Conservation (phyloP, 257 asterid species). For the Craterostigma plantagineum region DNA sequence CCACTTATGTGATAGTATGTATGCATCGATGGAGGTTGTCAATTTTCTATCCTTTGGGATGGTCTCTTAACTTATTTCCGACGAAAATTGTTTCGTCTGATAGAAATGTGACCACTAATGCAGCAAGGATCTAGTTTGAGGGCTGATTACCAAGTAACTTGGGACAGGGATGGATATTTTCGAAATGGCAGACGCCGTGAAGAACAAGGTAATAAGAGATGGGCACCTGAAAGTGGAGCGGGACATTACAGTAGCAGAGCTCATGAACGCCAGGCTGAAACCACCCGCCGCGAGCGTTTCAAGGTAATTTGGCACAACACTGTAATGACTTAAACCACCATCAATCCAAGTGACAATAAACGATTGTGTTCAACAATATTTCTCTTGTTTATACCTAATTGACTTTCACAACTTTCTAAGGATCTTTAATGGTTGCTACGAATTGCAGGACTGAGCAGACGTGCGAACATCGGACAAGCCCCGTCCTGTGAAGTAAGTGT, state of each 20-base stretch:
- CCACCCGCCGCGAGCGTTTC: constrained; percentile 50
- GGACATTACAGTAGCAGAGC: constrained; percentile 26
- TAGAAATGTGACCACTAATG: constrained; percentile 14
- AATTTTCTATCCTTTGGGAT: no score
- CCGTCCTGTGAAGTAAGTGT: constrained; percentile 1
- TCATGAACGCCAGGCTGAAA: constrained; percentile 22
- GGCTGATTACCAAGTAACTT: constrained; percentile 74
- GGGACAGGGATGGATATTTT: constrained; percentile 72
- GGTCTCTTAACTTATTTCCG: no score
- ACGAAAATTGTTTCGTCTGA: no score
- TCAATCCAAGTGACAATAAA: constrained; percentile 1
- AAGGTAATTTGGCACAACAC: constrained; percentile 21
- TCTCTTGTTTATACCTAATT: no score
- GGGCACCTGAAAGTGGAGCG: constrained; percentile 26
- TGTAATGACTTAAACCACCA: constrained; percentile 5
- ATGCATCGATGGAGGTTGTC: no score
- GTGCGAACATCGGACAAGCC: constrained; percentile 4
- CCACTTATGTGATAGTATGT: no score
- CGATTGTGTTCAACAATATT: background rate
- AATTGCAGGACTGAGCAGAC: constrained; percentile 26
- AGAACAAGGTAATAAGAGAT: constrained; percentile 48
- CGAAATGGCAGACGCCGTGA: constrained; percentile 24
- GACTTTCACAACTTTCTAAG: background rate
- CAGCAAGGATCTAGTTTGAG: constrained; percentile 87
- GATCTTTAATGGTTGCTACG: background rate